Conservation (phyloP, 2,329 filamentous ascomycete genomes). For the Dendrostoma leiphaemia region DNA sequence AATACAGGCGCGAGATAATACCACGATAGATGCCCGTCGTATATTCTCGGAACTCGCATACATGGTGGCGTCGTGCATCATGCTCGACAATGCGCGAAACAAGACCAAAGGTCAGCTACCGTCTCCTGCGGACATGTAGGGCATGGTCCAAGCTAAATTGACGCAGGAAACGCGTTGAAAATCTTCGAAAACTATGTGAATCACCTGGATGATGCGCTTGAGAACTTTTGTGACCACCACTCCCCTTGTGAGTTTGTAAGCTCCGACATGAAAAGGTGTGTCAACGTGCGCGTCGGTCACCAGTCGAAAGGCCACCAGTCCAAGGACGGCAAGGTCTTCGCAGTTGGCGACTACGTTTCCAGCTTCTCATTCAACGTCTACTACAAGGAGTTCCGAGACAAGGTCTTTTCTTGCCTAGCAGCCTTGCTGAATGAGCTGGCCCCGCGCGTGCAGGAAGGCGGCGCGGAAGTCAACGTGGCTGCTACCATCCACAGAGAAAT, state of each 20-base stretch:
- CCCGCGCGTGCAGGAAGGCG: not conserved
- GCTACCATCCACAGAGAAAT: conserved; percentile 26
- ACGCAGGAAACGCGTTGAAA: conserved; percentile 22
- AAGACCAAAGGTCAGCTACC: conserved; percentile 24
- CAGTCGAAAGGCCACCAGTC: conserved; percentile 42
- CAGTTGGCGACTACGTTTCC: conserved; percentile 37
- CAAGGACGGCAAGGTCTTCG: conserved; percentile 39
- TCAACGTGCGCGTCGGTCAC: conserved; percentile 36
- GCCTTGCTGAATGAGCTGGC: conserved; percentile 25
- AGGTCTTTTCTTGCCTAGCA: conserved; percentile 27
- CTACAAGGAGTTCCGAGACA: conserved; percentile 26
- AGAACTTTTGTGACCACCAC: conserved; percentile 41
- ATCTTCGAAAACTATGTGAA: conserved; percentile 40
- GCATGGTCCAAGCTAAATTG: not conserved
- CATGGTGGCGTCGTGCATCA: conserved; percentile 50
- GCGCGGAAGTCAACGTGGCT: conserved; percentile 20
- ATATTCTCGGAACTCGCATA: conserved; percentile 43
- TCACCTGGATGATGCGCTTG: conserved; percentile 40
- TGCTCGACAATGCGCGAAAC: conserved; percentile 43
- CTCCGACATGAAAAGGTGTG: conserved; percentile 29
- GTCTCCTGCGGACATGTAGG: no score
- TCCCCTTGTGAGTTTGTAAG: conserved; percentile 41
- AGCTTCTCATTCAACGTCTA: conserved; percentile 30
- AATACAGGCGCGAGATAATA: not conserved
- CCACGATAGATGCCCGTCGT: conserved; percentile 24